Percentiles rank a stretch among this genome's conserved stretches.
Conservation (phyloP, 164 flowering plant species). For the Kingdonia uniflora region DNA sequence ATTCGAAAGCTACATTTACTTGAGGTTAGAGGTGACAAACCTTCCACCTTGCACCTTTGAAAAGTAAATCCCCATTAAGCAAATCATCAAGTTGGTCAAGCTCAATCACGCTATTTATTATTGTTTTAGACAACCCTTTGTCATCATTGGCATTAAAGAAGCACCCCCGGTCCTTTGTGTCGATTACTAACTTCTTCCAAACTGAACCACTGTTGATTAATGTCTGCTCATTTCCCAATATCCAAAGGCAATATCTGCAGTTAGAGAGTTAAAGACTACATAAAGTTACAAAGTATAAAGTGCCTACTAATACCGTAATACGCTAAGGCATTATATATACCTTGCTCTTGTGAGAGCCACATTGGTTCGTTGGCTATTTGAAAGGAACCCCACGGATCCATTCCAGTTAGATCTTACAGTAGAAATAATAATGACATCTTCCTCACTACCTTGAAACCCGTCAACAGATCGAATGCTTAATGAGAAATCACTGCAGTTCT, state of each 20-base stretch:
- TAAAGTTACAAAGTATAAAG: no score
- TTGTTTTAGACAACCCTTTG: slow-evolving; percentile 9
- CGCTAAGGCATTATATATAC: slow-evolving; percentile 1
- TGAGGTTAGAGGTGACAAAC: no score
- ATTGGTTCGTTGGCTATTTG: slow-evolving; percentile 23
- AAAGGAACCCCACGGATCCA: slow-evolving; percentile 11
- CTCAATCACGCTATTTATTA: slow-evolving; percentile 4
- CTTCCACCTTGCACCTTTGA: slow-evolving; percentile 15
- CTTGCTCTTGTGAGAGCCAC: slow-evolving; percentile 37
- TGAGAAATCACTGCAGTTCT: slow-evolving; percentile 7
- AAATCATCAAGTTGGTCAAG: slow-evolving; percentile 11
- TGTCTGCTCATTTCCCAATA: slow-evolving; percentile 30
- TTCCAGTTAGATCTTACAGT: slow-evolving; percentile 17
- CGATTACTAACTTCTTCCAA: slow-evolving; percentile 25
- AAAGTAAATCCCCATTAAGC: slow-evolving; percentile 3
- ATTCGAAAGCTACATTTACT: no score
- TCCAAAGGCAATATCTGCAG: slow-evolving; percentile 35
- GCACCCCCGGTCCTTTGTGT: slow-evolving; percentile 25
- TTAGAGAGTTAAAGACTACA: no score
- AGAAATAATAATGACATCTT: slow-evolving; percentile 26
- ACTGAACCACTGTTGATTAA: no score
- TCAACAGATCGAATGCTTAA: slow-evolving; percentile 36
- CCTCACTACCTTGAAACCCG: slow-evolving; percentile 45
- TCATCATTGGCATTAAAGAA: slow-evolving; percentile 24
- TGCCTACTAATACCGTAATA: no score